These are phyloP conservation scores for Aspergillus jensenii DNA, from an alignment of 2,329 filamentous ascomycete genomes.

Conservation along the genomic window DNA sequence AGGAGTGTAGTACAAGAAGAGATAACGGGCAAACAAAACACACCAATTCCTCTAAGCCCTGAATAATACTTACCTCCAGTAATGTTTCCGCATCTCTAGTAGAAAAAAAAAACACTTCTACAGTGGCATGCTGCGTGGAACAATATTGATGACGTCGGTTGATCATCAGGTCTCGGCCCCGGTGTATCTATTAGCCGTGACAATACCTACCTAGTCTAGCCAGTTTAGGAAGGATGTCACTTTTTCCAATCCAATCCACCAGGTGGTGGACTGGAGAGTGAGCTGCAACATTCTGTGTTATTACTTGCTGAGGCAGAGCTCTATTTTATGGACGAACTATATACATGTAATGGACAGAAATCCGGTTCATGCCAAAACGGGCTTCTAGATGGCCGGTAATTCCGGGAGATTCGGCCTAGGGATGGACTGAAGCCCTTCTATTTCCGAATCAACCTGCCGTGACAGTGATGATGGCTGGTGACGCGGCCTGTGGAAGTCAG, in stretches of 20 bases:
- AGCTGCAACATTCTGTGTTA: not conserved
- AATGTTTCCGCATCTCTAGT: conserved; percentile 1
- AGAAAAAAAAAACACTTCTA: not conserved
- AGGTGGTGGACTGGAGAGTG: not conserved
- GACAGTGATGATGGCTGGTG: conserved; percentile 17
- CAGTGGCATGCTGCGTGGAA: not conserved
- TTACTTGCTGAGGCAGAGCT: not conserved
- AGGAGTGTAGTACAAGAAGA: not conserved
- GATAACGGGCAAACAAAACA: not conserved
- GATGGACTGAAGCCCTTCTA: conserved; percentile 12
- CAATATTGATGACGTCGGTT: conserved; percentile 3
- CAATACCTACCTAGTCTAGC: not conserved
- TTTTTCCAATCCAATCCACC: too few relatives aligned
- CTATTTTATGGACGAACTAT: not conserved
- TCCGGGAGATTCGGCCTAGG: conserved; percentile 19
- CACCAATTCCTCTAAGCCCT: not conserved
- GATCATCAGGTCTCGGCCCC: not conserved
- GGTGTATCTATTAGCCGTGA: not conserved
- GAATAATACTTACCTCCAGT: not conserved
- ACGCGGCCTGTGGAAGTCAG: conserved; percentile 15
- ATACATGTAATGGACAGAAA: not conserved
- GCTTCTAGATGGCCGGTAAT: conserved; percentile 14
- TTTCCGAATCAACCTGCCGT: conserved; percentile 12
- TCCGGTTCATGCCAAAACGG: not conserved
- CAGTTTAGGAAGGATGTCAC: not conserved